Evolutionary conservation across 2,329 filamentous ascomycete species (phyloP).

Genomic region (Colletotrichum sp.): DNA sequence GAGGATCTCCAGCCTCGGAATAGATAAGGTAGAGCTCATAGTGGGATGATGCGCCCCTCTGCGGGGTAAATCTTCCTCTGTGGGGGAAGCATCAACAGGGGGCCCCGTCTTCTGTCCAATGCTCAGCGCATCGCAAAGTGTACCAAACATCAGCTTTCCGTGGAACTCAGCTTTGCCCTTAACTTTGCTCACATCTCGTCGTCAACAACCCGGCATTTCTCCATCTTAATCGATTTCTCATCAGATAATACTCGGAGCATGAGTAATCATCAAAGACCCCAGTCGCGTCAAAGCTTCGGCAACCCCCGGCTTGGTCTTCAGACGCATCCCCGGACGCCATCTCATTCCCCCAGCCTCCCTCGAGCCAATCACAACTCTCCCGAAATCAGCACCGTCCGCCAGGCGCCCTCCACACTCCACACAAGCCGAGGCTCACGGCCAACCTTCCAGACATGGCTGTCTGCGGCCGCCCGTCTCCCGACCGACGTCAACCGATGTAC

Average conservation of each 20-base stretch:
- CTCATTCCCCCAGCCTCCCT: background rate
- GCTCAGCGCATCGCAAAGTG: background rate
- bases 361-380: conserved; percentile 8
- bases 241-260: background rate
- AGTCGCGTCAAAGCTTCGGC: background rate
- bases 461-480: background rate
- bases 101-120: background rate
- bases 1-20: background rate
- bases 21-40: background rate
- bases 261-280: background rate
- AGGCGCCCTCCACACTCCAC: conserved; percentile 6
- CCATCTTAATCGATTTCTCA: background rate
- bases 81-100: conserved; percentile 12
- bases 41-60: conserved; percentile 16
- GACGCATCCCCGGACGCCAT: conserved; percentile 5
- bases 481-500: conserved; percentile 14
- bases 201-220: background rate
- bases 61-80: conserved; percentile 18
- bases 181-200: background rate
- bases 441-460: conserved; percentile 8
- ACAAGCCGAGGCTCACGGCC: conserved; percentile 17
- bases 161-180: background rate
- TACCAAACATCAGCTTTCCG: background rate
- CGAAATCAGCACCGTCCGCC: conserved; percentile 19
- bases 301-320: background rate